Evolutionary conservation across 2,329 filamentous ascomycete species (phyloP).

Genomic region (Hypoxylon sp.): DNA sequence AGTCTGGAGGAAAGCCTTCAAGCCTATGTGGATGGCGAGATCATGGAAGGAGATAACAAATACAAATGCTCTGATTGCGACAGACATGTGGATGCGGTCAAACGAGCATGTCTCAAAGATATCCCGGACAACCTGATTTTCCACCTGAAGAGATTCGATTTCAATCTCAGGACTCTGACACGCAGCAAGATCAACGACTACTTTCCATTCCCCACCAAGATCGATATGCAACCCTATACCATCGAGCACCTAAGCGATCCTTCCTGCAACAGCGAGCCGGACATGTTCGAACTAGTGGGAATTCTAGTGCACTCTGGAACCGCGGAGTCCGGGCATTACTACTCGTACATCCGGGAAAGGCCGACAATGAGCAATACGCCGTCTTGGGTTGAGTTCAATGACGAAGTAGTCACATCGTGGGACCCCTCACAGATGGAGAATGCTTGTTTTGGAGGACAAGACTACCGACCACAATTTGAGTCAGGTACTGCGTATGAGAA

Average conservation of each 20-base stretch:
- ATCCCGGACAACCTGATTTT: slow-evolving; percentile 95
- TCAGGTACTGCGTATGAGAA: slow-evolving; percentile 70
- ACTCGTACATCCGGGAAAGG: slow-evolving; percentile 91
- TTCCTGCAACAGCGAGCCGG: slow-evolving; percentile 67
- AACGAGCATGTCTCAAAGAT: slow-evolving; percentile 90
- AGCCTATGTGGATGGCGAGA: slow-evolving; percentile 95
- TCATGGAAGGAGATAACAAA: slow-evolving; percentile 98
- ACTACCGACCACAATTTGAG: slow-evolving; percentile 65
- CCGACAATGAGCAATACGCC: slow-evolving; percentile 64
- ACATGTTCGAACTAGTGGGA: slow-evolving; percentile 94
- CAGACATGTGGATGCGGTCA: slow-evolving; percentile 91
- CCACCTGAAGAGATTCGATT: slow-evolving; percentile 90
- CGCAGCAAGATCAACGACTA: slow-evolving; percentile 95
- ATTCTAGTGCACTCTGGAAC: slow-evolving; percentile 94
- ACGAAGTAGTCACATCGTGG: slow-evolving; percentile 83
- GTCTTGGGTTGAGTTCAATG: slow-evolving; percentile 93
- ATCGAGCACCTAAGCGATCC: slow-evolving; percentile 83
- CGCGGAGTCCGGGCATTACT: slow-evolving; percentile 95
- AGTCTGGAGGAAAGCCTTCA: slow-evolving; percentile 87
- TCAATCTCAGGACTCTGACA: slow-evolving; percentile 80
- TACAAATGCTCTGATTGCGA: slow-evolving; percentile 96
- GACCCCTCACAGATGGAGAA: slow-evolving; percentile 79
- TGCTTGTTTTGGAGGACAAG: slow-evolving; percentile 83
- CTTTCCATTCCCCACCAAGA: slow-evolving; percentile 85
- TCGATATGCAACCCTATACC: slow-evolving; percentile 92